These are phyloP conservation scores for Phanerochaete carnosa DNA, from an alignment of 768 basidiomycete genomes.

Conservation along the genomic window DNA sequence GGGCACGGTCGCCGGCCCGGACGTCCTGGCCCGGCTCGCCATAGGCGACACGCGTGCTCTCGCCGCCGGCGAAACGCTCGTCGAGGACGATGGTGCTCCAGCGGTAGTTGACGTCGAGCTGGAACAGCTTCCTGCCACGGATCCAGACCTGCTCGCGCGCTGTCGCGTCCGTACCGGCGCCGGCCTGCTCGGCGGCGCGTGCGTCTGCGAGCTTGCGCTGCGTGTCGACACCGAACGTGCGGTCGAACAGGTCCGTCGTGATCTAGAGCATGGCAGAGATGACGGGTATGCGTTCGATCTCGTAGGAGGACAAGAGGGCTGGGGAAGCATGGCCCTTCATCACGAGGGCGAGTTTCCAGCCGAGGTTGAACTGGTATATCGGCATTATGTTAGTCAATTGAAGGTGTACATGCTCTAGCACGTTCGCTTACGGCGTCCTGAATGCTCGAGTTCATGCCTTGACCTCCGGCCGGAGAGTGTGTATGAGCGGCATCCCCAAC, in stretches of 20 bases:
- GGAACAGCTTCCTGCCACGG: slow-evolving; percentile 22
- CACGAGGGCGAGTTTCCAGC: slow-evolving; percentile 29
- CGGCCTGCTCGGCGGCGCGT: not conserved
- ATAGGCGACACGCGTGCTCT: not conserved
- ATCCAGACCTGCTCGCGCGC: not conserved
- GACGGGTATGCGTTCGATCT: slow-evolving; percentile 28
- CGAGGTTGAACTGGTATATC: slow-evolving; percentile 24
- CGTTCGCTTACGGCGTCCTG: slow-evolving; percentile 16
- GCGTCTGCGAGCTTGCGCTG: not conserved
- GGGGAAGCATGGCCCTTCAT: slow-evolving; percentile 22
- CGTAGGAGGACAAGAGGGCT: slow-evolving; percentile 26
- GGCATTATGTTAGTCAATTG: not conserved
- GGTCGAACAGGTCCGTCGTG: slow-evolving; percentile 13
- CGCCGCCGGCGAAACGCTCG: slow-evolving; percentile 12
- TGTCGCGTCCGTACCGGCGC: not conserved
- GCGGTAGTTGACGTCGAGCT: slow-evolving; percentile 50
- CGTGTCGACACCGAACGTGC: not conserved
- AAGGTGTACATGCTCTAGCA: not conserved
- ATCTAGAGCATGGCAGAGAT: slow-evolving; percentile 26
- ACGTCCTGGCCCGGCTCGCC: not conserved
- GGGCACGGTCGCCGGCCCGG: slow-evolving; percentile 3
- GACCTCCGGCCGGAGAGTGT: slow-evolving; percentile 13
- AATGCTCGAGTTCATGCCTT: slow-evolving; percentile 17
- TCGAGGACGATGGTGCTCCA: slow-evolving; percentile 45
- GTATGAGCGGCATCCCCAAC: slow-evolving; percentile 13